Conservation (phyloP, 345 rosid genomes). For the Excoecaria cochinchinensis region DNA sequence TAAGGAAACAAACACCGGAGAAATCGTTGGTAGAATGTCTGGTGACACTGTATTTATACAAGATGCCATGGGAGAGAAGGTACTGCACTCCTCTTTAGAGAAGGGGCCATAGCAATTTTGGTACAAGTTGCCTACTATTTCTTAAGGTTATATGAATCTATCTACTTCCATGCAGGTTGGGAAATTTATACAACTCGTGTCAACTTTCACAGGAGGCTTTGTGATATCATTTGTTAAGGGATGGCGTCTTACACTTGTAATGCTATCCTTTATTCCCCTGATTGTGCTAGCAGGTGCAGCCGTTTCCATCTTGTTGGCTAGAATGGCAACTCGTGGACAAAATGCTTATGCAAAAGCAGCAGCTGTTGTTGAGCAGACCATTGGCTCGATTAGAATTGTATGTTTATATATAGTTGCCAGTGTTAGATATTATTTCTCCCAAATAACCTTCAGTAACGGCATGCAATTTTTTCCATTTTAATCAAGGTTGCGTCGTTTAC, state of each 20-base stretch:
- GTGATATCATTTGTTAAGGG: constrained; percentile 63
- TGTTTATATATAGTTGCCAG: constrained; percentile 11
- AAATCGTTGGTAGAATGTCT: constrained; percentile 91
- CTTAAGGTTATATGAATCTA: not conserved
- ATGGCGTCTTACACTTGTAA: constrained; percentile 75
- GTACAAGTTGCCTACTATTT: no score
- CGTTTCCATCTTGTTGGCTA: constrained; percentile 46
- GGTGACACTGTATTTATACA: constrained; percentile 92
- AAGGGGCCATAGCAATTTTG: no score
- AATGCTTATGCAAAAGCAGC: constrained; percentile 76
- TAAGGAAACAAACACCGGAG: constrained; percentile 74
- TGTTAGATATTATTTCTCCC: no score
- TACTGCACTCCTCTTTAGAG: constrained; percentile 9
- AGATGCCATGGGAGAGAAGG: constrained; percentile 99
- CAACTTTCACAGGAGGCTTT: constrained; percentile 76
- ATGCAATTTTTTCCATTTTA: constrained; percentile 22
- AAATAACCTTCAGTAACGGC: constrained; percentile 19
- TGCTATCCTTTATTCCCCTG: constrained; percentile 65
- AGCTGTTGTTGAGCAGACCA: constrained; percentile 64
- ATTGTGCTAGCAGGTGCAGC: constrained; percentile 58
- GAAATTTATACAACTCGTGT: constrained; percentile 62
- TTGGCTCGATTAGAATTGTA: constrained; percentile 78
- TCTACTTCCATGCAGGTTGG: constrained; percentile 53
- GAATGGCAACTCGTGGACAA: constrained; percentile 60
- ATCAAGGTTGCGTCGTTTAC: constrained; percentile 75